Evolutionary conservation across 2,329 filamentous ascomycete species (phyloP).

Genomic region (Colletotrichum graminicola): DNA sequence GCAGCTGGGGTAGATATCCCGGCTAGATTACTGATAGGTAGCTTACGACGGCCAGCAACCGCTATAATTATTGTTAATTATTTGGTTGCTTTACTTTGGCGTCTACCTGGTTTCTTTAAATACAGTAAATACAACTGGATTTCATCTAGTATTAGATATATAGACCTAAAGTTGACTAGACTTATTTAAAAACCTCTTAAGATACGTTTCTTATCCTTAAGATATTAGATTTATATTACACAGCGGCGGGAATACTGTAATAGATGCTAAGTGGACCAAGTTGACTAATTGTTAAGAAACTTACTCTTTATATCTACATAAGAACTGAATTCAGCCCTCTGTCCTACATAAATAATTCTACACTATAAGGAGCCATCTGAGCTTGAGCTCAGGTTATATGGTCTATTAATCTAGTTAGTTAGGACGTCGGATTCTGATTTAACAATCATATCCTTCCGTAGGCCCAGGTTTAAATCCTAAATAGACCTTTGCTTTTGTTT

Average conservation of each 20-base stretch:
- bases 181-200: no score
- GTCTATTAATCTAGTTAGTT: slow-evolving; percentile 40
- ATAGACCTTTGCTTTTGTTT: slow-evolving; percentile 14
- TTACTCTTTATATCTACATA: background rate
- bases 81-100: no score
- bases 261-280: no score
- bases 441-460: slow-evolving; percentile 20
- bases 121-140: accelerated
- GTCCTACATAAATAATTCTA: background rate
- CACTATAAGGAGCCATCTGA: accelerated
- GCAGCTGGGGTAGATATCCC: no score
- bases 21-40: no score
- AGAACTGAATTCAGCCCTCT: background rate
- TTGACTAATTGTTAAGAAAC: background rate
- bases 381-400: accelerated
- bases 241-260: background rate
- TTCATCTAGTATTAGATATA: background rate
- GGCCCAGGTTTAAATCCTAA: slow-evolving; percentile 34
- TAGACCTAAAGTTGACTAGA: background rate
- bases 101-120: no score
- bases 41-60: no score
- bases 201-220: no score
- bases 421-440: slow-evolving; percentile 37
- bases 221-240: no score
- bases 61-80: no score